Evolutionary conservation across 495 filamentous ascomycete species (phyloP).

Genomic region (Penicillium roqueforti): DNA sequence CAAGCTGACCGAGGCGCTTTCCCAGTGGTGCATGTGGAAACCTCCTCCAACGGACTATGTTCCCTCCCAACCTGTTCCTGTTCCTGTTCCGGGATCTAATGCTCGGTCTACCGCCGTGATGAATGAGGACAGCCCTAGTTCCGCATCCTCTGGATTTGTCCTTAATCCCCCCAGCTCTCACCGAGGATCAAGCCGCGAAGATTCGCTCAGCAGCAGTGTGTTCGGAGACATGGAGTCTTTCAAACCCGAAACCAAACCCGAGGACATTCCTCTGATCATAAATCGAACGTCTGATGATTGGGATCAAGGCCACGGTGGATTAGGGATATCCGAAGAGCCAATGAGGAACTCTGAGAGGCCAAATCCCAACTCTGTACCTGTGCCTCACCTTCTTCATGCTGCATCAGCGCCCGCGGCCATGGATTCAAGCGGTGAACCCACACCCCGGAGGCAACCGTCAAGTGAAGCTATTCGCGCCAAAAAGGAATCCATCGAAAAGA

Average conservation of each 20-base stretch:
- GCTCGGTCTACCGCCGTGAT: slow-evolving; percentile 57
- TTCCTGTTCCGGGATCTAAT: slow-evolving; percentile 57
- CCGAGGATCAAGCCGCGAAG: slow-evolving; percentile 70
- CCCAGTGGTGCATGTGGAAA: slow-evolving; percentile 89
- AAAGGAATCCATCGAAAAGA: slow-evolving; percentile 69
- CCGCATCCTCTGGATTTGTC: slow-evolving; percentile 72
- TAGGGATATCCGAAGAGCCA: slow-evolving; percentile 62
- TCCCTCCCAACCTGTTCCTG: slow-evolving; percentile 42
- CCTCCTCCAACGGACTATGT: slow-evolving; percentile 55
- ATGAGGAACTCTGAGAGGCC: slow-evolving; percentile 17
- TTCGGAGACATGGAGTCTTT: slow-evolving; percentile 81
- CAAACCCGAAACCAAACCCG: slow-evolving; percentile 71
- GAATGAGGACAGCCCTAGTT: slow-evolving; percentile 79
- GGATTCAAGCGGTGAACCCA: slow-evolving; percentile 42
- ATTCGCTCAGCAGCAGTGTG: slow-evolving; percentile 80
- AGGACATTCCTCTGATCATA: slow-evolving; percentile 73
- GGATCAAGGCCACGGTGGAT: slow-evolving; percentile 57
- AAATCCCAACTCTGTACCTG: slow-evolving; percentile 33
- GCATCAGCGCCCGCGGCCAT: slow-evolving; percentile 65
- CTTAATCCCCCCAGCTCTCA: slow-evolving; percentile 67
- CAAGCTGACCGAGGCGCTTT: slow-evolving; percentile 81
- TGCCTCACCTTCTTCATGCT: slow-evolving; percentile 56
- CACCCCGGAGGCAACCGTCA: slow-evolving; percentile 65
- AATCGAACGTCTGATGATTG: slow-evolving; percentile 70
- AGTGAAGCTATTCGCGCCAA: slow-evolving; percentile 73